Conservation (phyloP, 768 basidiomycete genomes). For the Trametes maxima region DNA sequence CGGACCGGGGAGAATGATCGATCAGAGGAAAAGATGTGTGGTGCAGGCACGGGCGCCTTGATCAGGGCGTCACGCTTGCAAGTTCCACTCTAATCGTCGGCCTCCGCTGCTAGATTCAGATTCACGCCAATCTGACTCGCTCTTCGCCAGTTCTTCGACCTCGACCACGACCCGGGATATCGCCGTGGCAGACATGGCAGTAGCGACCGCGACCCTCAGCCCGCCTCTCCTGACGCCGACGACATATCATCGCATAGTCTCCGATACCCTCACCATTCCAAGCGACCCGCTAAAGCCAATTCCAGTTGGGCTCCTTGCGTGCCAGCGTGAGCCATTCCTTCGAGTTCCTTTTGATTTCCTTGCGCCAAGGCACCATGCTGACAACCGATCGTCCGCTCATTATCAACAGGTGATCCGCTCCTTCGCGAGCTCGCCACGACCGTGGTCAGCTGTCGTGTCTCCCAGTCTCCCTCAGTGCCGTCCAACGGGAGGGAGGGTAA, state of each 20-base stretch:
- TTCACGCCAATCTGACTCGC: too few species aligned
- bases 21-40: conserved; percentile 2
- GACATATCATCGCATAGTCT: conserved; percentile 68
- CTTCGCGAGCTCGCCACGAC: conserved; percentile 58
- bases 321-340: conserved; percentile 57
- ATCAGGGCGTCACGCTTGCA: too few species aligned
- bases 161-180: too few species aligned
- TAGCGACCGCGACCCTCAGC: conserved; percentile 33
- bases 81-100: too few species aligned
- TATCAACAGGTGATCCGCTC: conserved; percentile 64
- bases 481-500: conserved; percentile 39
- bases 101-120: too few species aligned
- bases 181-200: conserved; percentile 35
- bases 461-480: conserved; percentile 44
- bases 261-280: conserved; percentile 58
- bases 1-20: conserved; percentile 4
- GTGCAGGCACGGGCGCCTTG: too few species aligned
- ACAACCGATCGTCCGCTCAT: conserved; percentile 1
- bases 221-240: conserved; percentile 48
- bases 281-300: conserved; percentile 51
- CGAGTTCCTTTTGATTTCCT: conserved; percentile 8
- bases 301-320: conserved; percentile 77
- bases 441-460: conserved; percentile 53
- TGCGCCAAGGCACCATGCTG: not conserved
- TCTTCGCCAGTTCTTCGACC: too few species aligned